Evolutionary conservation across 2,329 filamentous ascomycete species (phyloP).

Genomic region (Dothistroma septosporum): DNA sequence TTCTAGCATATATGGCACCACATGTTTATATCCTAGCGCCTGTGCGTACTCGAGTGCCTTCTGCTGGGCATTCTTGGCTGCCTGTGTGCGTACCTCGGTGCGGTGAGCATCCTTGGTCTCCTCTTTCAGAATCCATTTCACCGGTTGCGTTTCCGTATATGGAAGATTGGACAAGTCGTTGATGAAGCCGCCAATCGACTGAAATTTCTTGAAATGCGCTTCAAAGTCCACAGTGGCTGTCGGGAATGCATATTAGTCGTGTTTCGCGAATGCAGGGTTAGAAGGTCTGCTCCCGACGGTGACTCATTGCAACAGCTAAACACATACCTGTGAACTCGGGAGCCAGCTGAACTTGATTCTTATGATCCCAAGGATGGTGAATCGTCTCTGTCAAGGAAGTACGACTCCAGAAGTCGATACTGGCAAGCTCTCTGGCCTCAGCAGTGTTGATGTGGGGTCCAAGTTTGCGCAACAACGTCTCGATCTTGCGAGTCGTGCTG

Average conservation of each 20-base stretch:
- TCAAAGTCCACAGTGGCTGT: constrained; percentile 9
- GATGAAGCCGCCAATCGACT: constrained; percentile 3
- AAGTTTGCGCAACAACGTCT: constrained; percentile 8
- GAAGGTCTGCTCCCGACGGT: no score
- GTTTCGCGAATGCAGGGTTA: no score
- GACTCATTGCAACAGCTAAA: not conserved
- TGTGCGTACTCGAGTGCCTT: constrained; percentile 14
- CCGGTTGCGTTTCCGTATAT: constrained; percentile 4
- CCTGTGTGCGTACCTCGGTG: constrained; percentile 2
- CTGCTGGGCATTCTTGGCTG: constrained; percentile 9
- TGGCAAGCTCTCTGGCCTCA: constrained; percentile 3
- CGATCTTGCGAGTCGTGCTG: constrained; percentile 2
- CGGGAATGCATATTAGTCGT: not conserved
- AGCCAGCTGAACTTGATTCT: not conserved
- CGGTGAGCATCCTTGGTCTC: constrained; percentile 10
- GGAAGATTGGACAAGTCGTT: not conserved
- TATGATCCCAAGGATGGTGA: not conserved
- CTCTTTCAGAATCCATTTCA: constrained; percentile 10
- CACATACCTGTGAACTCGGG: not conserved
- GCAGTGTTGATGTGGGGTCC: constrained; percentile 2
- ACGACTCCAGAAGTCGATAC: constrained; percentile 11
- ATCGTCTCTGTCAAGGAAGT: constrained; percentile 13
- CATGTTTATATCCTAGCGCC: constrained; percentile 8
- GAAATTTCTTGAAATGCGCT: constrained; percentile 8
- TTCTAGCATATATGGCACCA: constrained; percentile 2